Percentiles rank a stretch among this genome's conserved stretches.
These are phyloP conservation scores for Neurospora cerealis DNA, from an alignment of 495 filamentous ascomycete species.

Conservation along the genomic window DNA sequence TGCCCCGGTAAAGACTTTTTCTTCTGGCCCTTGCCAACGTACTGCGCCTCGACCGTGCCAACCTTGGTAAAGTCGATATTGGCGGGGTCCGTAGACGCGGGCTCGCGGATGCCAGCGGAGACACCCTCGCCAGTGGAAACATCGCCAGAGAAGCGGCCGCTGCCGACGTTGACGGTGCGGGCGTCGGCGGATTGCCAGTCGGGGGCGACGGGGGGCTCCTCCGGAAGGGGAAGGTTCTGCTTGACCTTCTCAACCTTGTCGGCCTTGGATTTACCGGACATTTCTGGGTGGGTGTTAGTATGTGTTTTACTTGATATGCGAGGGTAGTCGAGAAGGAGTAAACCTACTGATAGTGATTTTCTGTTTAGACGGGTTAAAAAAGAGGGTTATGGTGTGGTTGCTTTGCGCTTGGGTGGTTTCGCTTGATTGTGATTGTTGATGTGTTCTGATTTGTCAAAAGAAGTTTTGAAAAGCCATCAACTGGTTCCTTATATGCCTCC, in stretches of 20 bases:
- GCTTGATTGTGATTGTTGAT: not conserved
- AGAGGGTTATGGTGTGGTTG: not conserved
- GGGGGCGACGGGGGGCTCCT: constrained; percentile 61
- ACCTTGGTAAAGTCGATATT: constrained; percentile 37
- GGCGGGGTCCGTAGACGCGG: constrained; percentile 46
- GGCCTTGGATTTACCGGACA: constrained; percentile 40
- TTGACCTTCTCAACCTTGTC: constrained; percentile 54
- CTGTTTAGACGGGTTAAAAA: not conserved
- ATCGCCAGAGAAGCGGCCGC: constrained; percentile 43
- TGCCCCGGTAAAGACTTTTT: not conserved
- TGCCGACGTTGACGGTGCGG: constrained; percentile 57
- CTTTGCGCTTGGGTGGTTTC: not conserved
- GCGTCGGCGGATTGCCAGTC: constrained; percentile 64
- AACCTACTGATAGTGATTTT: not conserved
- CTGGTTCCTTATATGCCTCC: not conserved
- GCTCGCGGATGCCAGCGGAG: constrained; percentile 48
- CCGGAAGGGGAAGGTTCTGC: constrained; percentile 68
- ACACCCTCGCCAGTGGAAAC: constrained; percentile 41
- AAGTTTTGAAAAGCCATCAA: not conserved
- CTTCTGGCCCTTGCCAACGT: constrained; percentile 1
- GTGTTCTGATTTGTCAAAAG: not conserved
- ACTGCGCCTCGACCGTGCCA: constrained; percentile 36
- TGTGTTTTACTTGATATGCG: not conserved
- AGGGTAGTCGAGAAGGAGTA: not conserved
- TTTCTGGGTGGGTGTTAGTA: constrained; percentile 6